Conservation (phyloP, 495 filamentous ascomycete species). For the Aspergillus leporis region DNA sequence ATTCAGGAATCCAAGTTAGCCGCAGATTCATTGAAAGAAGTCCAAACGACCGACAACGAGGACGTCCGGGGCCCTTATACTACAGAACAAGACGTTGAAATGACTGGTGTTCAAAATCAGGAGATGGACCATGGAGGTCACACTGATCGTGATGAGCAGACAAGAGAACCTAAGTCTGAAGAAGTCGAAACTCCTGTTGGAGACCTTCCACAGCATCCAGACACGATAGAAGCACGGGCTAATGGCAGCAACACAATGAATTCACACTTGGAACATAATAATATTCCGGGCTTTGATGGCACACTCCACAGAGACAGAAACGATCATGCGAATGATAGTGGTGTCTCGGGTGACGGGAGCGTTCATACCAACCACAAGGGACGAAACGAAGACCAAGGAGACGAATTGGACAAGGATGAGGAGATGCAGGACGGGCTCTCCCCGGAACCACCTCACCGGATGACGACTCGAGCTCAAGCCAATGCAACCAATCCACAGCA, state of each 20-base stretch:
- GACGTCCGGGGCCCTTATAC: neutral
- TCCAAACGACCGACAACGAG: constrained; percentile 16
- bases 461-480: constrained; percentile 68
- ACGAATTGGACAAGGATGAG: constrained; percentile 31
- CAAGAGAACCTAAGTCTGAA: constrained; percentile 39
- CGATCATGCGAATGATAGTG: constrained; percentile 12
- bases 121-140: constrained; percentile 4
- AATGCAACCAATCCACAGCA: constrained; percentile 48
- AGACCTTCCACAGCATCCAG: constrained; percentile 40
- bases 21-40: constrained; percentile 7
- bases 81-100: constrained; percentile 42
- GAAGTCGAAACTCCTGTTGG: constrained; percentile 40
- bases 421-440: constrained; percentile 43
- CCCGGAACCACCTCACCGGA: constrained; percentile 56
- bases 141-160: constrained; percentile 12
- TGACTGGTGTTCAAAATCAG: constrained; percentile 37
- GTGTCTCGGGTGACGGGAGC: constrained; percentile 15
- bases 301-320: constrained; percentile 17
- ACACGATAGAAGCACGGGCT: constrained; percentile 13
- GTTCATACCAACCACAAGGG: constrained; percentile 8
- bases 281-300: constrained; percentile 13
- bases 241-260: constrained; percentile 18
- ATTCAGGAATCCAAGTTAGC: constrained; percentile 12
- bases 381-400: constrained; percentile 15
- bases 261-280: constrained; percentile 7